A percentile compares a stretch with the other conserved stretches of the same genome.
Evolutionary conservation across 1,139 yeast species (phyloP).

Genomic region (Suhomyces taliae): DNA sequence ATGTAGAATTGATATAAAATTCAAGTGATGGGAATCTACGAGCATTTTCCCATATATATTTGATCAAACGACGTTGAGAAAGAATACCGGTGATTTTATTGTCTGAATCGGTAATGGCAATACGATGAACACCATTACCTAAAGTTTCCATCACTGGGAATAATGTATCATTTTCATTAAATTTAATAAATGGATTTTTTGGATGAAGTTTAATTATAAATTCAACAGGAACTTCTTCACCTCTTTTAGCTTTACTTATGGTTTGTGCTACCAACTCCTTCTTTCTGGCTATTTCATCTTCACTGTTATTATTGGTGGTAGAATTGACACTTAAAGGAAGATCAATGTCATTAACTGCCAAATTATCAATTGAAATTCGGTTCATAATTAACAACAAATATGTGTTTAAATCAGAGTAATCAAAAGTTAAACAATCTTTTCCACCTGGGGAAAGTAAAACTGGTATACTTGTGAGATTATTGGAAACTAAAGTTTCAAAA

Average conservation of each 20-base stretch:
- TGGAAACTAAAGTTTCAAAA: conserved; percentile 68
- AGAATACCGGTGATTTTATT: conserved; percentile 67
- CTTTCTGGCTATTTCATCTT: conserved; percentile 17
- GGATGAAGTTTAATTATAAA: conserved; percentile 78
- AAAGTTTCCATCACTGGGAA: conserved; percentile 77
- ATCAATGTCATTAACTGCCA: conserved; percentile 19
- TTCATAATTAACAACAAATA: conserved; percentile 75
- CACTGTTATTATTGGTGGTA: conserved; percentile 10
- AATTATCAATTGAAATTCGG: conserved; percentile 48
- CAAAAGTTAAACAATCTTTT: conserved; percentile 73
- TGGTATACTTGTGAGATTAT: conserved; percentile 84
- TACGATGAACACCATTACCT: conserved; percentile 90
- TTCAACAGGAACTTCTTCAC: conserved; percentile 76
- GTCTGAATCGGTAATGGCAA: conserved; percentile 68
- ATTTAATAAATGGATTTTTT: conserved; percentile 80
- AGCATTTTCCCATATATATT: conserved; percentile 89
- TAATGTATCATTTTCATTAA: conserved; percentile 67
- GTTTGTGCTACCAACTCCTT: conserved; percentile 29
- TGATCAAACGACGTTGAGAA: conserved; percentile 83
- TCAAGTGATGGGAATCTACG: conserved; percentile 81
- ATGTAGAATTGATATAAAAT: conserved; percentile 62
- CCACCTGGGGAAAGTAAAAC: conserved; percentile 49
- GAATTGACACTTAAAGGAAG: conserved; percentile 9
- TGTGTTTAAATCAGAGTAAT: conserved; percentile 87
- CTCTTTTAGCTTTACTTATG: conserved; percentile 55